These are phyloP conservation scores for Kalanchoe fedtschenkoi DNA, from an alignment of 164 flowering plant species.

Conservation along the genomic window DNA sequence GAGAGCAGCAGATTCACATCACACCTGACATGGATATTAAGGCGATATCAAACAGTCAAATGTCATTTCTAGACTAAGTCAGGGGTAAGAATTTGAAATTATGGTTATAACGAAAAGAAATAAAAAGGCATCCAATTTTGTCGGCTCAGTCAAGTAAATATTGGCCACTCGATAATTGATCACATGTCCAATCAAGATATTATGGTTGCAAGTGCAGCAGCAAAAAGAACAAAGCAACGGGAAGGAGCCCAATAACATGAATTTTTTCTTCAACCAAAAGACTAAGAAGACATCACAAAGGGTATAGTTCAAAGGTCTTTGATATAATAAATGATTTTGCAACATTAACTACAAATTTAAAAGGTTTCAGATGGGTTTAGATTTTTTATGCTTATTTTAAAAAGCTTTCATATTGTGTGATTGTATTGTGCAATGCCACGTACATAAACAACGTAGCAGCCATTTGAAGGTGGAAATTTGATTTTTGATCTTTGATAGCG, in stretches of 20 bases:
- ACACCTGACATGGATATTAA: conserved; percentile 40
- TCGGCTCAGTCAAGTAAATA: background rate
- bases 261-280: background rate
- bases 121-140: background rate
- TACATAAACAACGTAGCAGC: conserved; percentile 80
- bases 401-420: background rate
- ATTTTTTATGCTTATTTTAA: background rate
- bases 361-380: background rate
- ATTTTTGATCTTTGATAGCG: conserved; percentile 64
- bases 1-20: conserved; percentile 64
- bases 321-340: background rate
- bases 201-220: background rate
- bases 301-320: background rate
- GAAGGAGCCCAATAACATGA: background rate
- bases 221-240: background rate
- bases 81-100: background rate
- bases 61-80: background rate
- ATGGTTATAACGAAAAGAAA: background rate
- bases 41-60: background rate
- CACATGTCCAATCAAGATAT: background rate
- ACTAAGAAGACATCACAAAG: background rate
- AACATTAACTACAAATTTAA: background rate
- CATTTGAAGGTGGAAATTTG: conserved; percentile 71
- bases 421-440: conserved; percentile 15
- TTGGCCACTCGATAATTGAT: background rate